Evolutionary conservation across 169 alveolate species (phyloP).

Genomic region (Ichthyophthirius multifiliis): DNA sequence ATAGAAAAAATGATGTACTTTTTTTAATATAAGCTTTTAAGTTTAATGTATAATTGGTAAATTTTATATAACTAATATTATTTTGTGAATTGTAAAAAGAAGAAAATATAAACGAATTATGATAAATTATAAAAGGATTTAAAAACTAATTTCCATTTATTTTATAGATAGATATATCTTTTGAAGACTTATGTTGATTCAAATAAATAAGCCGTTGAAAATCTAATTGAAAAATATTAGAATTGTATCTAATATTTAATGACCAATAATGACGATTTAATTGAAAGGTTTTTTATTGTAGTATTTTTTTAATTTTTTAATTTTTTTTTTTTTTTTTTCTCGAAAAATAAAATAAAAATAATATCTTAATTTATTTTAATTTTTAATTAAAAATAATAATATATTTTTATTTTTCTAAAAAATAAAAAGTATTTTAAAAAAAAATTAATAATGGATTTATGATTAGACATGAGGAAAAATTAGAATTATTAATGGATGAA

Average conservation of each 20-base stretch:
- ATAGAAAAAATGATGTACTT: neutral
- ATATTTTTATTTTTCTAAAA: neutral
- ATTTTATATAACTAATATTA: neutral
- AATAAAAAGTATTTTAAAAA: neutral
- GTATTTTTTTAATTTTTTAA: neutral
- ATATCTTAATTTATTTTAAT: too few relatives aligned
- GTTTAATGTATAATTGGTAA: neutral
- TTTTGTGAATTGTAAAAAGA: neutral
- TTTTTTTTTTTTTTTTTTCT: neutral
- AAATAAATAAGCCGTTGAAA: neutral
- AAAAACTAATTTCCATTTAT: neutral
- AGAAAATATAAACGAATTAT: neutral
- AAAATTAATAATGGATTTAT: neutral
- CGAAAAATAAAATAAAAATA: neutral
- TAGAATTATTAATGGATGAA: neutral
- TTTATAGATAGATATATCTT: neutral
- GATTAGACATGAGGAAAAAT: neutral
- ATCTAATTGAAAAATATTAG: neutral
- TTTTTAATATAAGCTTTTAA: neutral
- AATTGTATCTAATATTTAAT: neutral
- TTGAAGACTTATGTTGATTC: neutral
- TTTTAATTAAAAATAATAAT: too few relatives aligned
- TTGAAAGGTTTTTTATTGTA: neutral
- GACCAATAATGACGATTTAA: neutral
- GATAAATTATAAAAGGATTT: neutral